These are phyloP conservation scores for Yamadazyma mexicana DNA, from an alignment of 1,139 yeast genomes.

Conservation along the genomic window DNA sequence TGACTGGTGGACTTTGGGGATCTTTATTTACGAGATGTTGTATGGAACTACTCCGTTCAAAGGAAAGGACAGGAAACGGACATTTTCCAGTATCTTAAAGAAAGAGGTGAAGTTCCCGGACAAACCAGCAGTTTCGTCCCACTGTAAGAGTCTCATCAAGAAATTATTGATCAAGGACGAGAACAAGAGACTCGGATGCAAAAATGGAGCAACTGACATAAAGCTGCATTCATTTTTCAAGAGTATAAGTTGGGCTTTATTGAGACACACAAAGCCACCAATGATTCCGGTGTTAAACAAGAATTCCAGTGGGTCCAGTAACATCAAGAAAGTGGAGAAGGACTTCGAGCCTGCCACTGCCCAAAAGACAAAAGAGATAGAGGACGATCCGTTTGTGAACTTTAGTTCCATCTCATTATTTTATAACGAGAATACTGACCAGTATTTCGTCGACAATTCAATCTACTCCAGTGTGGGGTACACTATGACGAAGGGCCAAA, in stretches of 20 bases:
- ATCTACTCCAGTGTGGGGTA: constrained; percentile 68
- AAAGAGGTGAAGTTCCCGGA: constrained; percentile 76
- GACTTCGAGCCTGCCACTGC: constrained; percentile 26
- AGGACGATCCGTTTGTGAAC: constrained; percentile 77
- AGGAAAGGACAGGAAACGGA: constrained; percentile 82
- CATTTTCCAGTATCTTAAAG: constrained; percentile 84
- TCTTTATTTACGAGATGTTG: constrained; percentile 87
- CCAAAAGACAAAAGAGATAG: constrained; percentile 20
- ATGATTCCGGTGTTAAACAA: constrained; percentile 85
- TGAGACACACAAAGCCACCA: constrained; percentile 91
- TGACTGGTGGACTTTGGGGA: constrained; percentile 99
- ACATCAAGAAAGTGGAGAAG: constrained; percentile 35
- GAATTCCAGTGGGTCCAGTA: constrained; percentile 10
- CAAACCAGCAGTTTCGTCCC: constrained; percentile 51
- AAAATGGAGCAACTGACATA: constrained; percentile 91
- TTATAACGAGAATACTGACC: constrained; percentile 52
- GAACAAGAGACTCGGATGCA: constrained; percentile 81
- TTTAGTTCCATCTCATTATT: constrained; percentile 89
- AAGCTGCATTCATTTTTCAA: constrained; percentile 90
- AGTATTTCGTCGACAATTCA: constrained; percentile 33
- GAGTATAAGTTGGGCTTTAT: constrained; percentile 89
- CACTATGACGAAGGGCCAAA: constrained; percentile 40
- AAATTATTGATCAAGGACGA: constrained; percentile 88
- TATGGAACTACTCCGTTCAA: constrained; percentile 96
- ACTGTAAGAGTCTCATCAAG: constrained; percentile 75